Base-by-base conservation (phyloP, 208 protist genomes). In the Porcisia deanei region DNA sequence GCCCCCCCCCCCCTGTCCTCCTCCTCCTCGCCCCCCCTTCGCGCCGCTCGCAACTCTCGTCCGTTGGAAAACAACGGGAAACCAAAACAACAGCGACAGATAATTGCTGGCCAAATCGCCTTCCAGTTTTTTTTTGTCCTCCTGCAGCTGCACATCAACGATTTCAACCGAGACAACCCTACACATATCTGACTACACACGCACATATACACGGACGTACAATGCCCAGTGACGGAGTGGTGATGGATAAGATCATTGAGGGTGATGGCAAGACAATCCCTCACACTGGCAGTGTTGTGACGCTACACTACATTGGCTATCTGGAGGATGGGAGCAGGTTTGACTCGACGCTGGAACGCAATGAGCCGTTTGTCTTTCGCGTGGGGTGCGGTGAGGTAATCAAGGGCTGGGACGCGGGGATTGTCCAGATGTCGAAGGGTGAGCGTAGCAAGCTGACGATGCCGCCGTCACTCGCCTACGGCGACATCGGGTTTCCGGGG, bases 381-480 rank as follows among this genome's bases (percentile, higher is more conserved):
- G 90, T 98, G 0, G 94, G 94, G 22, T 93, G 90, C 63, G 97
- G 96, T 25, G 89, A 98, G 85, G 97, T 98, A 14, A 93, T 98
- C 71, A 92, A 96, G 70, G 96, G 96, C 41, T 98, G 96, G 95
- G 96, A 98, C 73, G 92, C 98, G 81, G 96, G 96, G n/a, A 96
- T 98, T 65, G 75, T 95, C 41, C 91, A 97, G 75, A 98, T 98
- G 96, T 95, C 87, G 30, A 93, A 98, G 67, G 96, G 96, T 3
- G 96, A 98, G 87, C 83, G 91, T 57, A 94, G 94, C 77, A 95
- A 94, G 75, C 83, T 98, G 71, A 98, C 94, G 34, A 97, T 96
- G 86, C 87, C 96, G 30, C 86, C 94, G 4, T 89, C 95, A 12
- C 71, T 96, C 30, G 96, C 96, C 25, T 98, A 98, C 82, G 94